Base-by-base conservation (phyloP, 768 basidiomycete genomes). In the Leucocoprinus birnbaumii region DNA sequence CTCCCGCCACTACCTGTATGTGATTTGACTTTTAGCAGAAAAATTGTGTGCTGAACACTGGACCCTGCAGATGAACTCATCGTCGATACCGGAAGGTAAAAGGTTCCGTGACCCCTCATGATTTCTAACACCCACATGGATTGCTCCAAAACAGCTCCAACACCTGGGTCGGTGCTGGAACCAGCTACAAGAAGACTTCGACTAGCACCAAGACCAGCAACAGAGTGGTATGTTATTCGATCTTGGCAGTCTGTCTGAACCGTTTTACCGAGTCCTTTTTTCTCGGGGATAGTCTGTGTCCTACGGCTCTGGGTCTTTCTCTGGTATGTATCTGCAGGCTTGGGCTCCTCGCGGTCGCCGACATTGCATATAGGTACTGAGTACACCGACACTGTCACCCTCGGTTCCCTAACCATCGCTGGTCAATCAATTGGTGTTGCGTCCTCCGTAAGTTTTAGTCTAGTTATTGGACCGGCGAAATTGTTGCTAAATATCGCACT, bases 351-450 rank as follows among this genome's bases (percentile, higher is more conserved):
- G 11, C 31, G 51, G 16, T 40, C 22, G 24, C 22, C 22, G 7
- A 8, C 18, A 14, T 26, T 48, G n/a, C n/a, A n/a, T 50, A 4
- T 14, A 77, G 76, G 77, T 25, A 74, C 66, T 53, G 76, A 77
- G 61, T 80, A 69, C 62, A 73, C 64, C 14, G 87, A 88, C 64
- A 72, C 69, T 2, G 82, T 89, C 38, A 74, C 77, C 0, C 69
- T 89, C 51, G 73, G 75, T 13, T 50, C 65, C 24, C 75, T 86
- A 21, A 72, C 73, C 46, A 78, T 89, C 48, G 52, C 69, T 14
- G 48, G 64, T 4, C 87, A 89, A 62, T 85, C 84, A 7, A 85
- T 89, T 48, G 86, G 86, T 61, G 85, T 83, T 48, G 84, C 86
- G n/a, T 64, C 70, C 3, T 63, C 11, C 11, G 38, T 38, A 6